Evolutionary conservation across 2,329 filamentous ascomycete species (phyloP), one percentile per base, ranked within the genome.

Genomic region (Penicillium decumbens): DNA sequence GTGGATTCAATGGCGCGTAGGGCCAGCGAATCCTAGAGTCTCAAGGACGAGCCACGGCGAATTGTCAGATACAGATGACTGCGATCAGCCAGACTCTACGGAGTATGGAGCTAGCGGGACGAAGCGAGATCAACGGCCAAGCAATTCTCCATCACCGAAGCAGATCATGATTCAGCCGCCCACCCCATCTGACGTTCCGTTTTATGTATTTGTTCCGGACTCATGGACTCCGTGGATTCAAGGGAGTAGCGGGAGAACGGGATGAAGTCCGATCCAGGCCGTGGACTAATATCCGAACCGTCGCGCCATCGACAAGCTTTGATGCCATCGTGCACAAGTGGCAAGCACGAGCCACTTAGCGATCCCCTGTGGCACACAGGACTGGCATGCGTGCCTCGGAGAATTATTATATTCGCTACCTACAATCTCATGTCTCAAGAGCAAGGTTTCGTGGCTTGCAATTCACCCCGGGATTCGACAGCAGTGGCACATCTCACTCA

Each of bases 251-350:
- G 30, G 30, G 44, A 45, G 48, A 28, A 51, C 47, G 55, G 56
- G 43, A n/a, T 32, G 20, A 54, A 54, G 47, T 53, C 57, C 54
- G 55, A 56, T 49, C 47, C 45, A 37, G 9, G 20, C 32, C 32
- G 15, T 37, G 33, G 33, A 37, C 15, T 37, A 47, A 50, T 41
- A 38, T 46, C 56, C 53, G 47, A 53, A 43, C 47, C 47, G n/a
- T 41, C 28, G 44, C 44, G 44, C 44, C 27, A 45, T 51, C 45
- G 43, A 41, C 49, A 45, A 45, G 49, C 46, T 41, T 56, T 53
- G 49, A 59, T 57, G 52, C 53, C 51, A 55, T 58, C 49, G 49
- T 56, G 57, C 50, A 57, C 54, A 53, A 57, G 47, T 32, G 49
- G 49, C 35, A 25, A 46, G 55, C 55, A 57, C 53, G 52, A 50